A percentile compares a stretch with the other conserved stretches of the same genome.
phyloP scores from a whole-genome alignment of 164 flowering plant species.

The Tinospora cordifolia region DNA sequence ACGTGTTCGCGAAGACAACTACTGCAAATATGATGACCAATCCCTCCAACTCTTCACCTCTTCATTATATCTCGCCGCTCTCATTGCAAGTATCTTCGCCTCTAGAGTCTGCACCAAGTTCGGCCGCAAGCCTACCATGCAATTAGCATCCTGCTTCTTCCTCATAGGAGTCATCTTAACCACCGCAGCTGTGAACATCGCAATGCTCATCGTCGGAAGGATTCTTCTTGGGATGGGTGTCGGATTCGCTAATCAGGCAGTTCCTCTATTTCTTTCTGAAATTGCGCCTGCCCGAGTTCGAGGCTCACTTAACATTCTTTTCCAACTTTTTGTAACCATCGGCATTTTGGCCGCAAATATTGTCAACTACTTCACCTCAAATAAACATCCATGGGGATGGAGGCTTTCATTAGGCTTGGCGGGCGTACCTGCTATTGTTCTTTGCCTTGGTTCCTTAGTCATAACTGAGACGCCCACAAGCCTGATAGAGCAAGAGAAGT shows the following conservation, averaged over 20 bases:
- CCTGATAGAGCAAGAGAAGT: slow-evolving; percentile 26
- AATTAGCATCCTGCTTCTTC: slow-evolving; percentile 42
- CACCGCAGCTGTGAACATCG: slow-evolving; percentile 16
- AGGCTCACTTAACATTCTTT: slow-evolving; percentile 32
- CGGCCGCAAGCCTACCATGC: slow-evolving; percentile 52
- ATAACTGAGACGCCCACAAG: slow-evolving; percentile 40
- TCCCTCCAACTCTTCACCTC: slow-evolving; percentile 67
- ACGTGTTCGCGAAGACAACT: slow-evolving; percentile 39
- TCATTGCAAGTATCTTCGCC: slow-evolving; percentile 47
- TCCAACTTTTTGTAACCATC: slow-evolving; percentile 34
- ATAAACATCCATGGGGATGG: slow-evolving; percentile 29
- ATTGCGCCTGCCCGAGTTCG: slow-evolving; percentile 26
- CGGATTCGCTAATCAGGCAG: slow-evolving; percentile 76
- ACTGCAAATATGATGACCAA: slow-evolving; percentile 58
- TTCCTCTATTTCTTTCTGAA: slow-evolving; percentile 51
- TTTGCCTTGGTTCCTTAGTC: slow-evolving; percentile 22
- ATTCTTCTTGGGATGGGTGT: slow-evolving; percentile 57
- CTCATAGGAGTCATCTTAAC: slow-evolving; percentile 34
- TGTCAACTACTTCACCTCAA: slow-evolving; percentile 23
- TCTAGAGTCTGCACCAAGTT: slow-evolving; percentile 30
- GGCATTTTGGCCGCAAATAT: slow-evolving; percentile 35
- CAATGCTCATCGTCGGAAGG: slow-evolving; percentile 48
- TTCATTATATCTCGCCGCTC: slow-evolving; percentile 59
- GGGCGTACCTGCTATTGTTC: slow-evolving; percentile 24
- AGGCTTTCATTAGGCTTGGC: slow-evolving; percentile 31